A percentile compares a stretch with the other conserved stretches of the same genome.
phyloP scores from a whole-genome alignment of 2,329 filamentous ascomycete species.

The Neopestalotiopsis sp. region DNA sequence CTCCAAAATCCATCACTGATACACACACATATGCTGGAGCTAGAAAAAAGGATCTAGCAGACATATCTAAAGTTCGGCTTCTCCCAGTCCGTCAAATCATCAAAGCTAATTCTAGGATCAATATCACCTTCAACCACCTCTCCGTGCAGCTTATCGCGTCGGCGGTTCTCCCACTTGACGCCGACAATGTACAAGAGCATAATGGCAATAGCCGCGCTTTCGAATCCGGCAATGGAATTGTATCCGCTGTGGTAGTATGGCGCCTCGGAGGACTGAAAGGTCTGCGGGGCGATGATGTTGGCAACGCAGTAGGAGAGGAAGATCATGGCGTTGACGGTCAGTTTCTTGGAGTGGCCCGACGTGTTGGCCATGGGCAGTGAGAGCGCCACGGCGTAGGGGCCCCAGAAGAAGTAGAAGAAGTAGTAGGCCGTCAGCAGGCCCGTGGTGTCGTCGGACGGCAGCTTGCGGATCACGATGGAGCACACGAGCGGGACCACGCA shows the following conservation, averaged over 20 bases:
- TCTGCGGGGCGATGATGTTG: conserved; percentile 49
- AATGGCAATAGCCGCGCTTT: background rate
- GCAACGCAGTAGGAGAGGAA: conserved; percentile 44
- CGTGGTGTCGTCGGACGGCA: background rate
- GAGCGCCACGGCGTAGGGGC: background rate
- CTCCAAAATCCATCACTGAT: no score
- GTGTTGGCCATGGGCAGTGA: conserved; percentile 39
- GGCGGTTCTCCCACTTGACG: background rate
- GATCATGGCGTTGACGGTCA: conserved; percentile 39
- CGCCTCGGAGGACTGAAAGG: conserved; percentile 42
- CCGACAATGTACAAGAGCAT: background rate
- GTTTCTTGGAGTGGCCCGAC: conserved; percentile 42
- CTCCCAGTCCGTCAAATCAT: background rate
- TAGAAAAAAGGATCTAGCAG: background rate
- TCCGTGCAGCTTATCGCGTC: background rate
- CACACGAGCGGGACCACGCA: conserved; percentile 3
- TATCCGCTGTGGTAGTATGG: conserved; percentile 18
- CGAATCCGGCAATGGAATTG: background rate
- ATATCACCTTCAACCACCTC: background rate
- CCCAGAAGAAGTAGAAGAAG: conserved; percentile 11
- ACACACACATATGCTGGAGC: no score
- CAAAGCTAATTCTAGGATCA: background rate
- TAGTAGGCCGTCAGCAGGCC: conserved; percentile 5
- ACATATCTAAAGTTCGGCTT: background rate
- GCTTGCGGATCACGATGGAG: background rate